These are phyloP conservation scores for Lentinus brumalis DNA, from an alignment of 768 basidiomycete species.

Conservation along the genomic window DNA sequence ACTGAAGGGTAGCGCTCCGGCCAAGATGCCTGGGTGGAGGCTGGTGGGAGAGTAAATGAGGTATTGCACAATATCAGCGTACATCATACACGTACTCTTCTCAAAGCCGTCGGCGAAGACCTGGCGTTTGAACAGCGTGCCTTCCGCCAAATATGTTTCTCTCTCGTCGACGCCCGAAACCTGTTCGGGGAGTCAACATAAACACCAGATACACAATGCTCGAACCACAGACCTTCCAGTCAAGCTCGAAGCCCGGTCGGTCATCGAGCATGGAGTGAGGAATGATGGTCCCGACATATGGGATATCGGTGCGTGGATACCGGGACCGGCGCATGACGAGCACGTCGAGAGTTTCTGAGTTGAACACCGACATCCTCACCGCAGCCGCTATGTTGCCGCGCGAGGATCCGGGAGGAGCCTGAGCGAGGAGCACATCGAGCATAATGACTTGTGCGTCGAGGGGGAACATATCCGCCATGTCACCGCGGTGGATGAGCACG, in stretches of 20 bases:
- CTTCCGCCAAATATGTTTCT: too few species aligned
- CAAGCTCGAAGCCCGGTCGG: background rate
- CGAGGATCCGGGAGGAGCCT: background rate
- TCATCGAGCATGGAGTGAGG: background rate
- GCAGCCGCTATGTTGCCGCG: background rate
- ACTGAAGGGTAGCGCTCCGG: too few species aligned
- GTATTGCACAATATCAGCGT: too few species aligned
- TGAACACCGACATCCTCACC: background rate
- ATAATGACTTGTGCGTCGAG: background rate
- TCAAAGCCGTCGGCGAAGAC: too few species aligned
- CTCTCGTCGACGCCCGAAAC: too few species aligned
- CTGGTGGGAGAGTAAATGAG: too few species aligned
- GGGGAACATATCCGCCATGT: background rate
- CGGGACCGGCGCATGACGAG: background rate
- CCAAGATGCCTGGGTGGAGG: too few species aligned
- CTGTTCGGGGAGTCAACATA: background rate
- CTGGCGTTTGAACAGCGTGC: too few species aligned
- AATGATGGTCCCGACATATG: background rate
- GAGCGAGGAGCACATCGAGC: background rate
- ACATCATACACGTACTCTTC: too few species aligned
- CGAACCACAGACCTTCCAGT: background rate
- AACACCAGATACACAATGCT: background rate
- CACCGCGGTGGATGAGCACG: background rate
- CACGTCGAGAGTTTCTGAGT: background rate
- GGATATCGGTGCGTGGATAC: background rate